Evolutionary conservation across 2,329 filamentous ascomycete species (phyloP).

Genomic region (Fusarium gaditjirri): DNA sequence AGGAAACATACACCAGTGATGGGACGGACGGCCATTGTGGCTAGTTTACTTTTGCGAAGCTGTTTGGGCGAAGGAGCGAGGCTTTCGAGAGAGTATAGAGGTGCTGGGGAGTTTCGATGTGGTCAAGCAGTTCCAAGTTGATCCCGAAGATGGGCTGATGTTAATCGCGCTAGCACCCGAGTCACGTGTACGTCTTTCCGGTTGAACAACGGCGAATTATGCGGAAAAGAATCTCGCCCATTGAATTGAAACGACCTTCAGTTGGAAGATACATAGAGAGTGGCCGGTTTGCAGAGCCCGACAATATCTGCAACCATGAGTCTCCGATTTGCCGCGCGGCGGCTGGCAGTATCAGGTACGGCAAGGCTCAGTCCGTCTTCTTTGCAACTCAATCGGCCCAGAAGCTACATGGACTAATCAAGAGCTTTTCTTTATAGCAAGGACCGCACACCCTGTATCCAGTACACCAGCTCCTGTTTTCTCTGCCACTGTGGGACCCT

Average conservation of each 20-base stretch:
- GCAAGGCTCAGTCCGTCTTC: neutral
- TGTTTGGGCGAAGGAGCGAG: conserved; percentile 35
- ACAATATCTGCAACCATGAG: conserved; percentile 63
- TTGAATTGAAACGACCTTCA: conserved; percentile 14
- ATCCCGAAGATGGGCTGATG: conserved; percentile 48
- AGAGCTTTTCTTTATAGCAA: conserved; percentile 34
- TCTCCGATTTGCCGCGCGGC: conserved; percentile 70
- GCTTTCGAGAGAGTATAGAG: conserved; percentile 33
- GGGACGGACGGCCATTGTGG: conserved; percentile 66
- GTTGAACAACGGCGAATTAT: conserved; percentile 40
- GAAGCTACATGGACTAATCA: conserved; percentile 24
- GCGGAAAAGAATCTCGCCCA: conserved; percentile 44
- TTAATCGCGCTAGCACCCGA: conserved; percentile 48
- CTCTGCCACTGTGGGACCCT: conserved; percentile 27
- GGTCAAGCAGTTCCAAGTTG: conserved; percentile 43
- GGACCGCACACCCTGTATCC: conserved; percentile 32
- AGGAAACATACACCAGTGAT: conserved; percentile 67
- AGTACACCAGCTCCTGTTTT: conserved; percentile 31
- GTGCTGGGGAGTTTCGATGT: conserved; percentile 36
- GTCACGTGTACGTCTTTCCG: conserved; percentile 41
- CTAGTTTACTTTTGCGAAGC: conserved; percentile 39
- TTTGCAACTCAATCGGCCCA: conserved; percentile 30
- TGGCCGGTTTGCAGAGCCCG: conserved; percentile 36
- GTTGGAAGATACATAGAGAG: conserved; percentile 33
- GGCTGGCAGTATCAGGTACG: conserved; percentile 70